A percentile compares a stretch with the other conserved stretches of the same genome.
These are phyloP conservation scores for Corylus heterophylla DNA, from an alignment of 306 rosid genomes.

Conservation along the genomic window DNA sequence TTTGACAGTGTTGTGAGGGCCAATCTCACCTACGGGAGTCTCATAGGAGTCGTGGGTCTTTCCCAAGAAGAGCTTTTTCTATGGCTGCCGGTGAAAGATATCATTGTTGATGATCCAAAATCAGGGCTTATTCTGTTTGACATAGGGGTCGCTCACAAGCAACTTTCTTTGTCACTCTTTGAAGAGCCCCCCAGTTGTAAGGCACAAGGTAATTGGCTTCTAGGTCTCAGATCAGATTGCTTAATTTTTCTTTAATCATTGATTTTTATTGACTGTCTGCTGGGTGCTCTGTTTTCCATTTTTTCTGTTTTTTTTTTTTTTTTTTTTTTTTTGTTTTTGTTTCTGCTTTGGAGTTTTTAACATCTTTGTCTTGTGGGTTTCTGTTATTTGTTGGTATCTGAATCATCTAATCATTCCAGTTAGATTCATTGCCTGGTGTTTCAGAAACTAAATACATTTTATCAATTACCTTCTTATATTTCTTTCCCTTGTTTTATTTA, in stretches of 20 bases:
- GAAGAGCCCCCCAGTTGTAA: conserved; percentile 89
- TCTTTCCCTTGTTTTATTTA: conserved; percentile 1
- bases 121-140: conserved; percentile 80
- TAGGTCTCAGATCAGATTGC: conserved; percentile 8
- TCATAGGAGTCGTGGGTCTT: conserved; percentile 76
- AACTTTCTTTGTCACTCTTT: conserved; percentile 77
- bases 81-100: conserved; percentile 89
- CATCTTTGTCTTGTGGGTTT: conserved; percentile 27
- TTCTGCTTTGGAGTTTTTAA: conserved; percentile 7
- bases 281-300: neutral
- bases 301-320: no score
- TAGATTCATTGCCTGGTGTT: conserved; percentile 21
- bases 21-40: conserved; percentile 81
- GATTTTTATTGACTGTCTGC: conserved; percentile 1
- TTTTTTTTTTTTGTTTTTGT: neutral
- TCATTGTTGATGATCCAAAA: conserved; percentile 72
- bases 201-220: conserved; percentile 50
- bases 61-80: conserved; percentile 84
- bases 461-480: conserved; percentile 13
- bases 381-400: conserved; percentile 25
- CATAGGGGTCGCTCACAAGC: conserved; percentile 85
- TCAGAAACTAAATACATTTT: conserved; percentile 15
- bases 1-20: conserved; percentile 71
- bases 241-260: conserved; percentile 1
- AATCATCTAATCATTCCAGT: neutral